Percentiles rank a stretch among this genome's conserved stretches.
Conservation (phyloP, 768 basidiomycete species). For the Termitomyces sp. region DNA sequence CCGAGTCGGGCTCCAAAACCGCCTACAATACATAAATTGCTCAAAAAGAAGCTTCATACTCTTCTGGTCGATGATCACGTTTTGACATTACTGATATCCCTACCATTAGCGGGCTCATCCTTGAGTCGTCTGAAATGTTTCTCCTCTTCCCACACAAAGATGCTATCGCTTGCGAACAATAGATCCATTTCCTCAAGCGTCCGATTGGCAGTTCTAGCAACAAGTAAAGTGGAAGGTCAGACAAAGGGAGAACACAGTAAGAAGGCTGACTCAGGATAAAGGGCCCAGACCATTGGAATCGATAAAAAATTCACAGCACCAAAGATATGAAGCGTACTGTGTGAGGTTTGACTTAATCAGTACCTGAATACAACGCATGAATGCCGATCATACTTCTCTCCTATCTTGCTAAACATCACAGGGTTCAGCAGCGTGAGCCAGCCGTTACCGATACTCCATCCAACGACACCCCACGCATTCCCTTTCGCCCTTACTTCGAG, state of each 20-base stretch:
- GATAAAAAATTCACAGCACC: conserved; percentile 36
- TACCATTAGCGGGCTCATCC: conserved; percentile 20
- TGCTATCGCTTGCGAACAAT: conserved; percentile 37
- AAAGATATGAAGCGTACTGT: conserved; percentile 39
- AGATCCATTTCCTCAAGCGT: conserved; percentile 41
- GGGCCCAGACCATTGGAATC: conserved; percentile 38
- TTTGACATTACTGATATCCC: conserved; percentile 10
- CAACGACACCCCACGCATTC: conserved; percentile 40
- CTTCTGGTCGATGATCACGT: not conserved
- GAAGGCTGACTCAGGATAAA: conserved; percentile 34
- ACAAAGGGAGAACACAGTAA: not conserved
- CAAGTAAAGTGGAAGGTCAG: not conserved
- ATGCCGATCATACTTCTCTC: conserved; percentile 22
- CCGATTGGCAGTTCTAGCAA: conserved; percentile 27
- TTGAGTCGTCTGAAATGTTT: conserved; percentile 31
- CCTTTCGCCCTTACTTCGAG: conserved; percentile 38
- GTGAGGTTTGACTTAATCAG: not conserved
- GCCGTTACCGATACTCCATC: conserved; percentile 37
- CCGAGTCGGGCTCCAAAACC: not conserved
- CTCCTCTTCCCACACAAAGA: conserved; percentile 40
- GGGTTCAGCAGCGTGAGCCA: conserved; percentile 40
- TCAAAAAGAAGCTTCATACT: not conserved
- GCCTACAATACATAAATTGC: not conserved
- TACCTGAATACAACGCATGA: not conserved
- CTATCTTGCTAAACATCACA: conserved; percentile 35